Evolutionary conservation across 805 yeast species (phyloP).

Genomic region (Starmerella asiatica): DNA sequence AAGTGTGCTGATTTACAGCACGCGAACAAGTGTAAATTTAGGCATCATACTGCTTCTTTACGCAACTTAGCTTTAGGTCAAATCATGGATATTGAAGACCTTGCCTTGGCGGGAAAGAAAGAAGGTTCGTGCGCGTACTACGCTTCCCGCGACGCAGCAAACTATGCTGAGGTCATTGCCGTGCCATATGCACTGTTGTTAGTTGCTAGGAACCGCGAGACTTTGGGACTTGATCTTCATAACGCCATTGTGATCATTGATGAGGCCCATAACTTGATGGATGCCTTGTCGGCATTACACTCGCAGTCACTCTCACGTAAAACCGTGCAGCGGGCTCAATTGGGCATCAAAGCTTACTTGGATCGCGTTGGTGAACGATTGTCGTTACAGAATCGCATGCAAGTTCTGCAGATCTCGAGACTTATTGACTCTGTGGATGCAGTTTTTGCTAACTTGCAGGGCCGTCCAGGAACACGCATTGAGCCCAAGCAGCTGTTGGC

Average conservation of each 20-base stretch:
- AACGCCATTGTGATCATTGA: conserved; percentile 67
- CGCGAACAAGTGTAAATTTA: conserved; percentile 31
- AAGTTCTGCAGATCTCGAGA: conserved; percentile 49
- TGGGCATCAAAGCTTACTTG: conserved; percentile 43
- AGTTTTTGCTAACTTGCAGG: conserved; percentile 31
- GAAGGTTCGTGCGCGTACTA: conserved; percentile 70
- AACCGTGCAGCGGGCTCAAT: conserved; percentile 36
- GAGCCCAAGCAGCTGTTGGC: conserved; percentile 40
- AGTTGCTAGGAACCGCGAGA: conserved; percentile 45
- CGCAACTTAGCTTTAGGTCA: conserved; percentile 39
- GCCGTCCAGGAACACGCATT: conserved; percentile 43
- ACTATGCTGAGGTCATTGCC: conserved; percentile 58
- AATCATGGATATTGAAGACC: conserved; percentile 69
- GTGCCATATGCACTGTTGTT: conserved; percentile 73
- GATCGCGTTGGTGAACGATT: conserved; percentile 49
- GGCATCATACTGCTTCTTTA: conserved; percentile 27
- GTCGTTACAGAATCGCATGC: conserved; percentile 57
- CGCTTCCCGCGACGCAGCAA: conserved; percentile 44
- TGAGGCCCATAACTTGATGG: conserved; percentile 83
- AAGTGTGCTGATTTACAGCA: conserved; percentile 63
- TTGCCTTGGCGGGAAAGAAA: conserved; percentile 44
- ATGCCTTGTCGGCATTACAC: conserved; percentile 55
- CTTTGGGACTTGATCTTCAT: conserved; percentile 44
- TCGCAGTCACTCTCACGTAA: conserved; percentile 43
- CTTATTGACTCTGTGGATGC: conserved; percentile 39